phyloP scores from a whole-genome alignment of 1,139 yeast genomes.

The Candida tropicalis region DNA sequence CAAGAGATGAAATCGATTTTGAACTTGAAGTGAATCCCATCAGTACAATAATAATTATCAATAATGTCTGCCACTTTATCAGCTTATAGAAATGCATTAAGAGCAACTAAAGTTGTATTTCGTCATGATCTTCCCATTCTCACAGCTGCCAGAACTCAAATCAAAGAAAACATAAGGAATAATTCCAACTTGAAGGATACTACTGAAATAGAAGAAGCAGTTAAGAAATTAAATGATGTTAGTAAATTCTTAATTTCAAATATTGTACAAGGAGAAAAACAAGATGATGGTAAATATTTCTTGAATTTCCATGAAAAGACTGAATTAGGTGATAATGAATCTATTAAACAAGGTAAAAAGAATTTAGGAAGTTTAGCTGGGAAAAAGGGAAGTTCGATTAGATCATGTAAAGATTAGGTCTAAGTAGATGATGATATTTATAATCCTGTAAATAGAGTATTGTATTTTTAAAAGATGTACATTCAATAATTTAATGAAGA shows the following conservation, averaged over 20 bases:
- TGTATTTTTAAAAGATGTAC: background rate
- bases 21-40: too few relatives aligned
- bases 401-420: slow-evolving; percentile 9
- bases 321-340: slow-evolving; percentile 87
- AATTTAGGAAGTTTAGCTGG: slow-evolving; percentile 49
- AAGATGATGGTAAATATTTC: slow-evolving; percentile 46
- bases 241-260: slow-evolving; percentile 68
- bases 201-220: slow-evolving; percentile 51
- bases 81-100: slow-evolving; percentile 69
- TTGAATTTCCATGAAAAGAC: slow-evolving; percentile 79
- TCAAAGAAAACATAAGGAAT: slow-evolving; percentile 58
- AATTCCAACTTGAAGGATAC: slow-evolving; percentile 32
- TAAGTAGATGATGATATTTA: background rate
- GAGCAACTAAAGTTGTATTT: slow-evolving; percentile 76
- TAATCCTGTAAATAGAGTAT: background rate
- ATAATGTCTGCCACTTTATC: slow-evolving; percentile 31
- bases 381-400: slow-evolving; percentile 26
- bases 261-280: slow-evolving; percentile 79
- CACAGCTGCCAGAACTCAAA: slow-evolving; percentile 63
- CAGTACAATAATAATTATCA: too few relatives aligned
- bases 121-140: slow-evolving; percentile 55
- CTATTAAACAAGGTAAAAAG: slow-evolving; percentile 38
- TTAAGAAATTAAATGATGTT: slow-evolving; percentile 67
- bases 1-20: too few relatives aligned
- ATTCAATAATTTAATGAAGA: background rate